Base-by-base conservation (phyloP, 1,284 basidiomycete genomes). In the Schizophyllum commune region DNA sequence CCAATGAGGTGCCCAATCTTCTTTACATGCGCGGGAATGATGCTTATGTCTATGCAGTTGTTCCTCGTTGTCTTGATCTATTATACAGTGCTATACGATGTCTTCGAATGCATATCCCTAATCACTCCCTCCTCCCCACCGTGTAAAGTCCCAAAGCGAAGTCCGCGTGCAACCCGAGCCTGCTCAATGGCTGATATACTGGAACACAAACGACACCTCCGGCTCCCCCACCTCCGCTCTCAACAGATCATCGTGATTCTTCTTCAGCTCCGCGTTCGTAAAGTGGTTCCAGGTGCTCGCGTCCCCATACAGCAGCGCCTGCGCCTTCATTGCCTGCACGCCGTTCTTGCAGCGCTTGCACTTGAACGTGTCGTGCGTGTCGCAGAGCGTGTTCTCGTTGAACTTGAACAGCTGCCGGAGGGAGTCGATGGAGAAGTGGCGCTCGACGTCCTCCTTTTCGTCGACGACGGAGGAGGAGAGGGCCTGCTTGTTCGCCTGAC, bases 241-340 rank as follows among this genome's bases (percentile, higher is more conserved):
- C 53, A 99, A 77, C 56, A 99, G 81, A 71, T 99, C 96, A 69
- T 99, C 97, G 70, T 99, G 96, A 69, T 98, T 92, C 68, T 89
- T 89, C 71, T 86, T 88, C 62, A 99, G 78, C 71, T 98, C 92
- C 0, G 75, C 75, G 68, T 96, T 97, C 1, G 91, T 91, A 71
- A 93, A 96, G 72, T 99, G 97, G 73, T 99, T 99, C 97, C 96
- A 99, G 92, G 95, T 94, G 88, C 93, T 96, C 6, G 93, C 93
- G 73, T 99, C 96, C 39, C 97, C 97, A 68, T 99, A 99, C 19
- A 99, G 75, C 71, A 99, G 74, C 0, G 93, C 95, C 0, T 86
- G 84, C 2, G 93, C 82, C 73, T 96, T 97, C 70, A 86, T 79
- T 55, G 83, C 73, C 74, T 99, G 96, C 70, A 84, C 90, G 21